Evolutionary conservation across 176 grass and related monocot genomes (phyloP).

Genomic region (Elymus sibiricus): DNA sequence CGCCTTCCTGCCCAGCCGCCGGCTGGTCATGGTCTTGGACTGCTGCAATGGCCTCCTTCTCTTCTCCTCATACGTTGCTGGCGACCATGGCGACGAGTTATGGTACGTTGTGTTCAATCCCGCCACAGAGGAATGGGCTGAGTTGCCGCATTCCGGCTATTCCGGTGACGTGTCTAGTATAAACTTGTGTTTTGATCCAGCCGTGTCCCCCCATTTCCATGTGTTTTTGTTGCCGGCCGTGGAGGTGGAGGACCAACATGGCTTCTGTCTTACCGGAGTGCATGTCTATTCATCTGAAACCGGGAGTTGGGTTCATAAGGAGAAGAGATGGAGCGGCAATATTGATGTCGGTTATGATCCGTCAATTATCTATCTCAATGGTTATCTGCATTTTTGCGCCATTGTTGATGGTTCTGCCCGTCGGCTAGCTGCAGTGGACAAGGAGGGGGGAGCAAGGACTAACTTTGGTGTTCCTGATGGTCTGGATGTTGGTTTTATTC

Average conservation of each 20-base stretch:
- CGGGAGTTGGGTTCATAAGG: background rate
- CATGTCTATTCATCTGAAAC: constrained; percentile 13
- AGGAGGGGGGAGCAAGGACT: background rate
- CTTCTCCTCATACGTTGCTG: background rate
- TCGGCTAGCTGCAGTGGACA: background rate
- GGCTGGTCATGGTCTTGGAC: background rate
- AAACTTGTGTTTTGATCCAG: background rate
- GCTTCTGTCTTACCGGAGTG: background rate
- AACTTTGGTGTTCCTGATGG: background rate
- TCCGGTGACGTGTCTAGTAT: no score
- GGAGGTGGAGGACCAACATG: no score
- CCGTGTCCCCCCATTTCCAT: background rate
- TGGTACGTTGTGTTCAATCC: constrained; percentile 8
- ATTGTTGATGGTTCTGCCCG: no score
- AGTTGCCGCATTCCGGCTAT: background rate
- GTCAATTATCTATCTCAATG: background rate
- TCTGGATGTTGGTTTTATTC: background rate
- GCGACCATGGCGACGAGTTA: background rate
- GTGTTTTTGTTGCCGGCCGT: background rate
- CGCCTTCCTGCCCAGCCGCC: background rate
- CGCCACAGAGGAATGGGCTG: constrained; percentile 3
- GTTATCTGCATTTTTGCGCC: background rate
- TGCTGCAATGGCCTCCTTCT: constrained; percentile 24
- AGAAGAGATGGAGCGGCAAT: background rate
- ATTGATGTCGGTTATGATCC: background rate